Evolutionary conservation across 768 basidiomycete genomes (phyloP).

Genomic region (Leccinellum albellum): DNA sequence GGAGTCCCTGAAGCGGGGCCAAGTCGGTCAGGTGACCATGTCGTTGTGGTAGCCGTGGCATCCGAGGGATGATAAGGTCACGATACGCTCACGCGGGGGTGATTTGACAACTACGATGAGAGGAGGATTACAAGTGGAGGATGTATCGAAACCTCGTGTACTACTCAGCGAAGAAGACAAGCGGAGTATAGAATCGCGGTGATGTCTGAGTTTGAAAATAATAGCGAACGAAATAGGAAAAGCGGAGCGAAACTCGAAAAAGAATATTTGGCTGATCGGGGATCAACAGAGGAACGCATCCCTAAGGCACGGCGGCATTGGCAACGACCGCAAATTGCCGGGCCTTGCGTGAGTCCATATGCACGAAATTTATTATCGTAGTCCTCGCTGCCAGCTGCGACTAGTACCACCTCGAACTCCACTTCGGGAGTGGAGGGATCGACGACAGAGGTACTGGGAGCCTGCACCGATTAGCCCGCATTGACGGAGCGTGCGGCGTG

Average conservation of each 20-base stretch:
- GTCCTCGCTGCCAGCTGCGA: neutral
- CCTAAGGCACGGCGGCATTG: slow-evolving; percentile 29
- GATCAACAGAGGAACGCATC: slow-evolving; percentile 49
- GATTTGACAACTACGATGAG: neutral
- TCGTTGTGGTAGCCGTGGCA: slow-evolving; percentile 10
- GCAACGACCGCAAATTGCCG: slow-evolving; percentile 31
- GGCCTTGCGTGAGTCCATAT: slow-evolving; percentile 1
- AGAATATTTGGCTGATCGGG: slow-evolving; percentile 51
- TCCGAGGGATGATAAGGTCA: slow-evolving; percentile 11
- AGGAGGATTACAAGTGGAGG: neutral
- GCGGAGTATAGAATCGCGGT: slow-evolving; percentile 23
- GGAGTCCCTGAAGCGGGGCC: slow-evolving; percentile 22
- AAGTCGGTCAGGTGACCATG: slow-evolving; percentile 19
- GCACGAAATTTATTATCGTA: neutral
- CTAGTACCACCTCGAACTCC: neutral
- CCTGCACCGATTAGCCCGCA: neutral
- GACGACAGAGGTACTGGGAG: neutral
- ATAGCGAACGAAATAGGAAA: slow-evolving; percentile 12
- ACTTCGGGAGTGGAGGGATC: neutral
- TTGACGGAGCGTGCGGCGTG: slow-evolving; percentile 3
- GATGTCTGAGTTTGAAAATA: slow-evolving; percentile 20
- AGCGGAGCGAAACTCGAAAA: slow-evolving; percentile 33
- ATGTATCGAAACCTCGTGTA: neutral
- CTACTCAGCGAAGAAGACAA: slow-evolving; percentile 20
- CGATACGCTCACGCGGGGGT: neutral